Conservation (phyloP, 768 basidiomycete genomes). For the Amanita exitialis region DNA sequence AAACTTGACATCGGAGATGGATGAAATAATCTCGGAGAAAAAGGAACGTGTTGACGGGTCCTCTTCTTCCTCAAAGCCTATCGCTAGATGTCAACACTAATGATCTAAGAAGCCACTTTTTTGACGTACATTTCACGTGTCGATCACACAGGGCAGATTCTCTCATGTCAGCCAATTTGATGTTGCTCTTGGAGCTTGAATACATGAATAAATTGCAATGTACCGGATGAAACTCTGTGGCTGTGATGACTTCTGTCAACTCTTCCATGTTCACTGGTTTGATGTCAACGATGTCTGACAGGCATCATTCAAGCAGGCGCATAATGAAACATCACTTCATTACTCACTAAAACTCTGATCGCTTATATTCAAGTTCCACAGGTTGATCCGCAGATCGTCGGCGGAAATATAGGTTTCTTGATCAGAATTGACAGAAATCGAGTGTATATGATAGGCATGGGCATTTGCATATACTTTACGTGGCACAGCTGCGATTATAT, state of each 20-base stretch:
- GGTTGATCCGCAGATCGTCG: slow-evolving; percentile 94
- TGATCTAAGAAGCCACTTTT: slow-evolving; percentile 3
- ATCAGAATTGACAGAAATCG: slow-evolving; percentile 98
- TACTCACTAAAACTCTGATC: slow-evolving; percentile 97
- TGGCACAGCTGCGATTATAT: slow-evolving; percentile 96
- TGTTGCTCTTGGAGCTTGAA: slow-evolving; percentile 98
- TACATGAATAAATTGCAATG: slow-evolving; percentile 99
- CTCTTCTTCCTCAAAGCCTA: slow-evolving; percentile 98
- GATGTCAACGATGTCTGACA: slow-evolving; percentile 95
- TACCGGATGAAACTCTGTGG: slow-evolving; percentile 95
- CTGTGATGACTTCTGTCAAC: slow-evolving; percentile 98
- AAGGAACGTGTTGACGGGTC: slow-evolving; percentile 96
- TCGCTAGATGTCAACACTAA: slow-evolving; percentile 9
- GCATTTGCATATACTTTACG: slow-evolving; percentile 99
- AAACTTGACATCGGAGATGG: slow-evolving; percentile 99
- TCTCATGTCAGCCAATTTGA: slow-evolving; percentile 99
- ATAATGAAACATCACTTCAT: background rate
- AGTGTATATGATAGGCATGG: slow-evolving; percentile 99
- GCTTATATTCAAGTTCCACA: slow-evolving; percentile 98
- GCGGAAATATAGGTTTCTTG: slow-evolving; percentile 99
- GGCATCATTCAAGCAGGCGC: background rate
- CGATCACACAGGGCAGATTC: slow-evolving; percentile 94
- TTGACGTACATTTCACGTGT: slow-evolving; percentile 83
- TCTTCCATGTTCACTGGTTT: slow-evolving; percentile 99
- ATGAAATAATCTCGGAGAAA: slow-evolving; percentile 99